Conservation (phyloP, 176 grass and related monocot species). For the Eragrostis nindensis region DNA sequence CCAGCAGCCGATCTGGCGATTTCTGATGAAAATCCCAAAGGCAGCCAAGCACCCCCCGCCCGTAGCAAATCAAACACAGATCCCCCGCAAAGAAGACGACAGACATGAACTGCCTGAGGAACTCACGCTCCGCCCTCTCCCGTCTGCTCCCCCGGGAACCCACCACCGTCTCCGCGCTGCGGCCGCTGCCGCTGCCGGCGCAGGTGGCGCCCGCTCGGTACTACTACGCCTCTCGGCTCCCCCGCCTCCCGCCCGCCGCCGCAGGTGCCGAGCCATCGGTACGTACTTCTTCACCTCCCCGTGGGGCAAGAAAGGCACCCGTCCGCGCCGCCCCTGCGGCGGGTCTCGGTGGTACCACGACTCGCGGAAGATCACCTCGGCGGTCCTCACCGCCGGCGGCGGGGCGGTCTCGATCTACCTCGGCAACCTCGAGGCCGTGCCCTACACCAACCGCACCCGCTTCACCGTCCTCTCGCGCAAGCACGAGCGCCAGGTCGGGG, state of each 20-base stretch:
- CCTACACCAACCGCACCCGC: too few relatives aligned
- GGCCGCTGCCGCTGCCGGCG: not conserved
- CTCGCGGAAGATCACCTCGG: conserved; percentile 52
- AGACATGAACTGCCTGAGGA: conserved; percentile 50
- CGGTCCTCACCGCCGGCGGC: not conserved
- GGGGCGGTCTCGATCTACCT: too few relatives aligned
- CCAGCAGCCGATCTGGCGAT: too few relatives aligned
- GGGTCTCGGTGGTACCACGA: conserved; percentile 55
- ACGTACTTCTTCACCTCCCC: conserved; percentile 50
- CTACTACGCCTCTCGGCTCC: conserved; percentile 42
- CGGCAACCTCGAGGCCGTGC: too few relatives aligned
- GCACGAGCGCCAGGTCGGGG: too few relatives aligned
- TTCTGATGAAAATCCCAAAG: too few relatives aligned
- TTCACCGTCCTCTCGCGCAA: too few relatives aligned
- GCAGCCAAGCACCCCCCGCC: too few relatives aligned
- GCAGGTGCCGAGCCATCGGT: conserved; percentile 7
- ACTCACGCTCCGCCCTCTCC: conserved; percentile 44
- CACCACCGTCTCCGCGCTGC: not conserved
- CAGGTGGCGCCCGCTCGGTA: not conserved
- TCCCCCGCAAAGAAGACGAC: not conserved
- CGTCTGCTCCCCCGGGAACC: conserved; percentile 37
- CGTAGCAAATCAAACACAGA: conserved; percentile 6
- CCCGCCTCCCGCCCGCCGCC: conserved; percentile 19
- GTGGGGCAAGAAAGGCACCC: conserved; percentile 51
- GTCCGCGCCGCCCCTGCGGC: too few relatives aligned